phyloP scores from a whole-genome alignment of 2,329 filamentous ascomycete genomes.

The Diaporthe aspalathi region DNA sequence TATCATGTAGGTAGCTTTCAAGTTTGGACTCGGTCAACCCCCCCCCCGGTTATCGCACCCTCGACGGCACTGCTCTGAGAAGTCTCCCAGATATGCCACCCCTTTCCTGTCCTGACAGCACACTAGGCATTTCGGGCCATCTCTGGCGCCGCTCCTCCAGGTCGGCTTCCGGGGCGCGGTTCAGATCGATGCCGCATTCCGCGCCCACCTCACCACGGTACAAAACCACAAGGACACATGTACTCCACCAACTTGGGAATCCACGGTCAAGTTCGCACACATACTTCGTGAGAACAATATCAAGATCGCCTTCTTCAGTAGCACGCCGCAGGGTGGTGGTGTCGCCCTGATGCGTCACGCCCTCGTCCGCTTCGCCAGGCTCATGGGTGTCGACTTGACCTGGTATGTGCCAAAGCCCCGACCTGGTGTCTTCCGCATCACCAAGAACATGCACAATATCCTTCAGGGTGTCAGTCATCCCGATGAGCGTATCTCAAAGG shows the following conservation, averaged over 20 bases:
- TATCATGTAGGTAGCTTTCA: constrained; percentile 67
- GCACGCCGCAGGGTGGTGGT: constrained; percentile 84
- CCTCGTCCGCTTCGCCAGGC: constrained; percentile 75
- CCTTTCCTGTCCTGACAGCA: not conserved
- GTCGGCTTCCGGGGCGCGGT: constrained; percentile 76
- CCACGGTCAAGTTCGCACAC: constrained; percentile 72
- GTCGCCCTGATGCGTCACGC: constrained; percentile 87
- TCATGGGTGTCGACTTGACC: constrained; percentile 74
- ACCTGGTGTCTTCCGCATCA: constrained; percentile 83
- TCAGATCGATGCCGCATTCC: constrained; percentile 75
- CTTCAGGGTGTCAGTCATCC: constrained; percentile 80
- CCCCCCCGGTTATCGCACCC: not conserved
- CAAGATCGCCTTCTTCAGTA: constrained; percentile 82
- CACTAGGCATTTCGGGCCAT: constrained; percentile 76
- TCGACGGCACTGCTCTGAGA: no score
- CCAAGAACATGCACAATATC: constrained; percentile 90
- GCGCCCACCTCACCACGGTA: constrained; percentile 67
- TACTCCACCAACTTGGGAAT: constrained; percentile 70
- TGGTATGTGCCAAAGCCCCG: constrained; percentile 88
- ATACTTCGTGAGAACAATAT: constrained; percentile 72
- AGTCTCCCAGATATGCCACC: not conserved
- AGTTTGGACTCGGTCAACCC: no score
- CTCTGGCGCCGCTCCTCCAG: constrained; percentile 74
- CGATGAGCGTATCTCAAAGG: constrained; percentile 70
- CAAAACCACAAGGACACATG: constrained; percentile 73